Evolutionary conservation across 768 basidiomycete species (phyloP), one percentile per base, ranked within the genome.

Genomic region (Suillus ampliporus): DNA sequence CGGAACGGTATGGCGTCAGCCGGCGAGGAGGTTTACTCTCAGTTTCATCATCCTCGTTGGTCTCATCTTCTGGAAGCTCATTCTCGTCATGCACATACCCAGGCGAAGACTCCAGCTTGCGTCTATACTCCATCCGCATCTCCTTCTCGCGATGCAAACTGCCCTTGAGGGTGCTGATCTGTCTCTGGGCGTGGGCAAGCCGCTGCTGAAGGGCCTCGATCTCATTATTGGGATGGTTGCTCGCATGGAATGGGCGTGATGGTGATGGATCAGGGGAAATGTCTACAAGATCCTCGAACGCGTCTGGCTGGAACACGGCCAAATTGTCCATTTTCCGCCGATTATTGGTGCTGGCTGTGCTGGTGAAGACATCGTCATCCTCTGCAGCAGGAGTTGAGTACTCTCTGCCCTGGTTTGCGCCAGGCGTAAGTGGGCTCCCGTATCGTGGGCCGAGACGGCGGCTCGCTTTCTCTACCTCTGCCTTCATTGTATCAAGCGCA

Each of bases 61-160:
- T 72, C 15, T 79, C 82, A 17, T 77, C 82, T 23, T 79, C 79
- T 1, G 68, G 72, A 14, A 69, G 71, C 14, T 79, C 78, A 34
- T 79, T 79, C 47, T 74, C 79, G 31, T 80, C 72, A 48, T 77
- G 77, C 43, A 65, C 67, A 62, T 72, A 68, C 7, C 80, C 79
- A 19, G 76, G 73, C 5, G 77, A 75, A 11, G 80, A 76, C 58
- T 83, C 82, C 28, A 89, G 76, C 70, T 81, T 82, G 61, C 87
- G 79, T 69, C 78, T 80, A 62, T 86, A 86, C 59, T 89, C 89
- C 71, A 93, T 85, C 38, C 89, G 86, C 60, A 88, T 78, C 78
- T 92, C 89, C 78, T 94, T 95, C 83, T 95, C 94, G 62, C 93
- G 83, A 69, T 87, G 86, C 58, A 95, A 73, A 1, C 89, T 88